phyloP scores from a whole-genome alignment of 768 basidiomycete species.

The Mrakia frigida region DNA sequence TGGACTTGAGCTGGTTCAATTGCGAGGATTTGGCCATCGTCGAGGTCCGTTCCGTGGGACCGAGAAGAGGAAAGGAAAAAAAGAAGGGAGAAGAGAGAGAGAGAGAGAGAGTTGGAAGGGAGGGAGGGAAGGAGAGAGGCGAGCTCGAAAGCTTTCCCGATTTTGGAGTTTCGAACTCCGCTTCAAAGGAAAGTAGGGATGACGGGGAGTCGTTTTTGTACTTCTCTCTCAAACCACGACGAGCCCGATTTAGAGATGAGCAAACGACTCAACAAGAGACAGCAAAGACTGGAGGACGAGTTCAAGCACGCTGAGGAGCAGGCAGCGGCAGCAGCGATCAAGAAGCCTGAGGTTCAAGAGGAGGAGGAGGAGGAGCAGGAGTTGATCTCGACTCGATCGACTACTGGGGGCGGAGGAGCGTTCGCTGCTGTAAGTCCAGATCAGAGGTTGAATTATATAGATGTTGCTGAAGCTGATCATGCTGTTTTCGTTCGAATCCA shows the following conservation, averaged over 20 bases:
- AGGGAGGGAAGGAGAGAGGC: not conserved
- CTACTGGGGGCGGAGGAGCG: not conserved
- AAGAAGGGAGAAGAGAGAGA: not conserved
- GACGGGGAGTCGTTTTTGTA: not conserved
- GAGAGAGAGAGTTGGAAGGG: not conserved
- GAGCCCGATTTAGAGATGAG: slow-evolving; percentile 3
- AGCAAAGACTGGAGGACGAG: slow-evolving; percentile 28
- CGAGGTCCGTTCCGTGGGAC: not conserved
- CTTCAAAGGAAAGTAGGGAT: no score
- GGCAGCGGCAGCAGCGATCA: not conserved
- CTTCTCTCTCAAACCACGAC: not conserved
- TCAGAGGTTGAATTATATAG: not conserved
- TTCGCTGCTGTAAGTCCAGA: slow-evolving; percentile 25
- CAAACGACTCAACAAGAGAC: slow-evolving; percentile 31
- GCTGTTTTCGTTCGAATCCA: not conserved
- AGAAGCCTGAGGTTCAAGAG: slow-evolving; percentile 28
- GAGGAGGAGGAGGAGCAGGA: slow-evolving; percentile 12
- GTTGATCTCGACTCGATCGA: not conserved
- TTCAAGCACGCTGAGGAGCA: not conserved
- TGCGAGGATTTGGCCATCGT: slow-evolving; percentile 55
- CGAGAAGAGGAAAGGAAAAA: not conserved
- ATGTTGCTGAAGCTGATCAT: slow-evolving; percentile 2
- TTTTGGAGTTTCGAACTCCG: no score
- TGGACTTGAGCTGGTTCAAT: slow-evolving; percentile 80
- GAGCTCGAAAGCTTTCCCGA: no score